phyloP scores from a whole-genome alignment of 2,329 filamentous ascomycete species.

The Arthroderma sp. region DNA sequence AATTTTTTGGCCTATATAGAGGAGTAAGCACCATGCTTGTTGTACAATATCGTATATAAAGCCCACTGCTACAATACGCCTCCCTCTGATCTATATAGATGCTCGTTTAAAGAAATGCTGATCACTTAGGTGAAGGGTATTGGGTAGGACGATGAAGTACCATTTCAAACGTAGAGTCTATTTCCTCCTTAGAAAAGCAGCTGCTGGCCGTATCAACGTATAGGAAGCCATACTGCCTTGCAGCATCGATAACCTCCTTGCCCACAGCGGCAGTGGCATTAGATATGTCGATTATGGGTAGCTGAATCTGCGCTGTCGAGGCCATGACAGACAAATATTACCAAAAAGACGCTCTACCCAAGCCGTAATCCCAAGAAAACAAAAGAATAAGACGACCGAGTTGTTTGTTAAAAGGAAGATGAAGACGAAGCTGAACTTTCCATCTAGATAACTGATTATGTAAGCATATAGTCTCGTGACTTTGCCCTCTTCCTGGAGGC shows the following conservation, averaged over 20 bases:
- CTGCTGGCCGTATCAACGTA: constrained; percentile 67
- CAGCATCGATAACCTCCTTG: constrained; percentile 62
- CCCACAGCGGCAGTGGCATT: constrained; percentile 49
- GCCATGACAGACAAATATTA: not conserved
- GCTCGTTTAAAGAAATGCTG: too few species aligned
- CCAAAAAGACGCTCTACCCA: not conserved
- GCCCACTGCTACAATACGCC: too few species aligned
- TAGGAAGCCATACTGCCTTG: constrained; percentile 73
- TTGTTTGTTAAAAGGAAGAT: too few species aligned
- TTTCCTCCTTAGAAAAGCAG: constrained; percentile 53
- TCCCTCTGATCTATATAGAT: not conserved
- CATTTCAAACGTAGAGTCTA: constrained; percentile 61
- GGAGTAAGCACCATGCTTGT: not conserved
- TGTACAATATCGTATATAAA: too few species aligned
- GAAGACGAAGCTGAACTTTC: not conserved
- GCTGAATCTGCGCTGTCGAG: constrained; percentile 29
- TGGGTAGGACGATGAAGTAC: too few species aligned
- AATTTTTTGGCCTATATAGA: constrained; percentile 53
- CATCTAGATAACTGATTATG: not conserved
- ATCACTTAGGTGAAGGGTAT: not conserved
- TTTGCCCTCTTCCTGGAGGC: not conserved
- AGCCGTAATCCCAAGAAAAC: not conserved
- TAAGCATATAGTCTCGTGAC: not conserved
- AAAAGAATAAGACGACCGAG: too few species aligned
- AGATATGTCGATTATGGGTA: constrained; percentile 76